Percentiles rank a stretch among this genome's conserved stretches.
phyloP scores from a whole-genome alignment of 2,329 filamentous ascomycete species.

The Pseudogymnoascus sp. region DNA sequence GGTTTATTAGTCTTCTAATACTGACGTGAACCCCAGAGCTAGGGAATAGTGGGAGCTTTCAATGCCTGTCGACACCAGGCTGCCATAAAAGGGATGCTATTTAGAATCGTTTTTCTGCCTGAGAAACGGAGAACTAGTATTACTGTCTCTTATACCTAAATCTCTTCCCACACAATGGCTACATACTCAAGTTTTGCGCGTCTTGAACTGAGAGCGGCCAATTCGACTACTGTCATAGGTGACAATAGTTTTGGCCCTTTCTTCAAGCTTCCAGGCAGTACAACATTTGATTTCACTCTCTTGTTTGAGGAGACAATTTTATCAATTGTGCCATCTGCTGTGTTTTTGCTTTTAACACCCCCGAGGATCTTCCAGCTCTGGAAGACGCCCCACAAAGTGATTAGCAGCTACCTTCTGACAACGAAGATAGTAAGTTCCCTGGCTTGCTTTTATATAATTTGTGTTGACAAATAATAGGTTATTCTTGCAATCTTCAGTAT shows the following conservation, averaged over 20 bases:
- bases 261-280: slow-evolving; percentile 11
- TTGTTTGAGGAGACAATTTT: slow-evolving; percentile 24
- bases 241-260: slow-evolving; percentile 19
- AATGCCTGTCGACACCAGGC: not conserved
- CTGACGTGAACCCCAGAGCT: not conserved
- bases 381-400: slow-evolving; percentile 19
- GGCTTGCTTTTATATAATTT: not conserved
- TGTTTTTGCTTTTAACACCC: slow-evolving; percentile 19
- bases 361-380: slow-evolving; percentile 15
- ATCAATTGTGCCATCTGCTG: slow-evolving; percentile 20
- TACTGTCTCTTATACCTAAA: not conserved
- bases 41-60: not conserved
- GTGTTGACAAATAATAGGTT: slow-evolving; percentile 11
- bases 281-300: slow-evolving; percentile 23
- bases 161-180: slow-evolving; percentile 10
- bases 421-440: slow-evolving; percentile 18
- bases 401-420: slow-evolving; percentile 16
- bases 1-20: not conserved
- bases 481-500: slow-evolving; percentile 17
- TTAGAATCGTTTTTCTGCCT: not conserved
- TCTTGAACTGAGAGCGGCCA: slow-evolving; percentile 8
- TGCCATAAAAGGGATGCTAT: not conserved
- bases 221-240: slow-evolving; percentile 4
- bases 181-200: not conserved
- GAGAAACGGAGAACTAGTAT: not conserved